phyloP scores from a whole-genome alignment of 2,329 filamentous ascomycete species.

The Trichothecium sympodiale region DNA sequence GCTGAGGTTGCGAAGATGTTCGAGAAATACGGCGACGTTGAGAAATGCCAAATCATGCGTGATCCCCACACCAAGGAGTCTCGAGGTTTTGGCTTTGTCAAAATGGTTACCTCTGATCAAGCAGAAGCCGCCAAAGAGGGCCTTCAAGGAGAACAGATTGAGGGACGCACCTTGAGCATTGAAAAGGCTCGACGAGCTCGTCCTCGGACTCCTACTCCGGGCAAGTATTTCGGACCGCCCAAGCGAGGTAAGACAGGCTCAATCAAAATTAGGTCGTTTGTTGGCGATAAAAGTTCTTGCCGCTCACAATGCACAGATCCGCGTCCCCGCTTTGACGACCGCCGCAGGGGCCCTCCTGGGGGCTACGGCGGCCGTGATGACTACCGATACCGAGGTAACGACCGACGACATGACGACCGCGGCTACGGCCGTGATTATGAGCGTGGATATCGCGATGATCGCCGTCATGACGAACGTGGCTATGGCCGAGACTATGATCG shows the following conservation, averaged over 20 bases:
- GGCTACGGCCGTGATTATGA: constrained; percentile 31
- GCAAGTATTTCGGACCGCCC: constrained; percentile 97
- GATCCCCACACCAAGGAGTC: constrained; percentile 98
- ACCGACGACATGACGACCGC: constrained; percentile 13
- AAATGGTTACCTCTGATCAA: constrained; percentile 92
- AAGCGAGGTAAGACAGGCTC: constrained; percentile 82
- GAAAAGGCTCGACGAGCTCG: constrained; percentile 96
- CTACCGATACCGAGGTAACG: constrained; percentile 42
- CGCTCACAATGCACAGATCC: constrained; percentile 18
- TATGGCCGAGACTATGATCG: constrained; percentile 47
- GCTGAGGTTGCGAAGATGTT: constrained; percentile 89
- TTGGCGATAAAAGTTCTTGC: constrained; percentile 10
- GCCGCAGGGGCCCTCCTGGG: constrained; percentile 45
- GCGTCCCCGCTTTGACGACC: constrained; percentile 44
- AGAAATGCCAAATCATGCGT: constrained; percentile 99
- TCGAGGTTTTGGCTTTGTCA: constrained; percentile 97
- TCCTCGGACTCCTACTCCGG: constrained; percentile 89
- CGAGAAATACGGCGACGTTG: constrained; percentile 96
- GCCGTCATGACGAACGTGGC: constrained; percentile 33
- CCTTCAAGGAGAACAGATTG: constrained; percentile 87
- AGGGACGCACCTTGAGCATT: constrained; percentile 92
- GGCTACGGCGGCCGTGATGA: constrained; percentile 41
- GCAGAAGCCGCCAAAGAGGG: constrained; percentile 96
- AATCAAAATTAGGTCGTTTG: too few relatives aligned
- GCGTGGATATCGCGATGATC: constrained; percentile 38